Conservation (phyloP, 164 flowering plant species). For the Annona cherimola region DNA sequence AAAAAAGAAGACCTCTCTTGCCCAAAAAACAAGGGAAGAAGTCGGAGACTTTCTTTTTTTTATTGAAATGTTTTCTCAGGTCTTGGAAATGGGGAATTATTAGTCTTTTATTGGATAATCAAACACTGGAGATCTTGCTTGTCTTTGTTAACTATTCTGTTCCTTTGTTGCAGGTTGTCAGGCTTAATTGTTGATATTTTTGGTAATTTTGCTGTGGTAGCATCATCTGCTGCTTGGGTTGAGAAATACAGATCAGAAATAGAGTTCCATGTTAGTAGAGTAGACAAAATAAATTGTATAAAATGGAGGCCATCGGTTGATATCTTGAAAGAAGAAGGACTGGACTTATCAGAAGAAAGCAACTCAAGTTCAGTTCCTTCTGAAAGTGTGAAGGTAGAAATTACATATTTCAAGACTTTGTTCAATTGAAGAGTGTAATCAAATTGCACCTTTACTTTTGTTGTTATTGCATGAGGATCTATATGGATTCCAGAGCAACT, state of each 20-base stretch:
- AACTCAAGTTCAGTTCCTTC: constrained; percentile 29
- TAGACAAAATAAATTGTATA: constrained; percentile 46
- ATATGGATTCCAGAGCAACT: no score
- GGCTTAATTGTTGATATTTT: constrained; percentile 89
- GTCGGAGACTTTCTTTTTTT: background rate
- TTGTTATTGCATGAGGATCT: background rate
- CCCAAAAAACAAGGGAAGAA: background rate
- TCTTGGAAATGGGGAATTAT: background rate
- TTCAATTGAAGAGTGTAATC: background rate
- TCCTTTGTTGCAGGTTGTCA: constrained; percentile 58
- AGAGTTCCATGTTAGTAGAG: constrained; percentile 43
- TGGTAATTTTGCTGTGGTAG: constrained; percentile 81
- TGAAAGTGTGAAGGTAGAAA: constrained; percentile 55
- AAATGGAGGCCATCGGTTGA: constrained; percentile 85
- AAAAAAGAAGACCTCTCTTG: background rate
- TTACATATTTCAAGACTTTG: background rate
- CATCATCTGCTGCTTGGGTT: constrained; percentile 99
- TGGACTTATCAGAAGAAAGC: constrained; percentile 37
- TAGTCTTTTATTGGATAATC: background rate
- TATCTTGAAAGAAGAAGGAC: constrained; percentile 88
- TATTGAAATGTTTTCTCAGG: background rate
- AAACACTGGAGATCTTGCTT: background rate
- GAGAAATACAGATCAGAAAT: constrained; percentile 78
- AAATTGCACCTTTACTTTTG: background rate
- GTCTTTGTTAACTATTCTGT: background rate